These are phyloP conservation scores for Aspergillus nanangensis DNA, from an alignment of 495 filamentous ascomycete species.

Conservation along the genomic window DNA sequence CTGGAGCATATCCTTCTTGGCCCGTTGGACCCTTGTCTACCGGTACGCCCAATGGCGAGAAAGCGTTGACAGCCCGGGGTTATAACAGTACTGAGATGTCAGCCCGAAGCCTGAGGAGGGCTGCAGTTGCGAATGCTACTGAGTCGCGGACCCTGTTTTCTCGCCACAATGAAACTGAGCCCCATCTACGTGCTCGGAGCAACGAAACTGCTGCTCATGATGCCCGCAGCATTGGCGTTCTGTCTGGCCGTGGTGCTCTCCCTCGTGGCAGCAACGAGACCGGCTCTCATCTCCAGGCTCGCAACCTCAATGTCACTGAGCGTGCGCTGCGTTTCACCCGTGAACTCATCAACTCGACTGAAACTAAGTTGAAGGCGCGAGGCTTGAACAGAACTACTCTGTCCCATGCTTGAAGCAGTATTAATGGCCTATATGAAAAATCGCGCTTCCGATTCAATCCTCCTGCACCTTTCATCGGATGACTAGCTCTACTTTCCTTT, in stretches of 20 bases:
- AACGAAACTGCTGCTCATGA: background rate
- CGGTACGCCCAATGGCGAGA: background rate
- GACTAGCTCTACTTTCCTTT: background rate
- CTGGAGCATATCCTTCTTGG: background rate
- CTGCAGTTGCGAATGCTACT: background rate
- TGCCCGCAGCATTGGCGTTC: conserved; percentile 3
- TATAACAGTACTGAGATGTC: background rate
- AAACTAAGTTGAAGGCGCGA: background rate
- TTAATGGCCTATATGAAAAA: too few relatives aligned
- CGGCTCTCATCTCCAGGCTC: conserved; percentile 1
- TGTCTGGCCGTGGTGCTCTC: background rate
- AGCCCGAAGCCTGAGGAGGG: background rate
- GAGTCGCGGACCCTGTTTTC: background rate
- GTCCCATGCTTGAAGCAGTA: conserved; percentile 4
- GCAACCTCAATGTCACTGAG: conserved; percentile 8
- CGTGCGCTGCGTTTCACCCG: conserved; percentile 5
- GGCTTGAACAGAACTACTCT: conserved; percentile 8
- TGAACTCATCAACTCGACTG: conserved; percentile 10
- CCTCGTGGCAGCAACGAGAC: conserved; percentile 4
- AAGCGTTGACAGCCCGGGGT: background rate
- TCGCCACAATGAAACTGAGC: background rate
- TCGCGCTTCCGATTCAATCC: too few relatives aligned
- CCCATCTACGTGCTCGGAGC: conserved; percentile 2
- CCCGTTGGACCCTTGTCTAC: background rate
- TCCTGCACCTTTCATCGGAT: background rate